Conservation (phyloP, 2,329 filamentous ascomycete genomes). For the Phialemoniopsis sp. region DNA sequence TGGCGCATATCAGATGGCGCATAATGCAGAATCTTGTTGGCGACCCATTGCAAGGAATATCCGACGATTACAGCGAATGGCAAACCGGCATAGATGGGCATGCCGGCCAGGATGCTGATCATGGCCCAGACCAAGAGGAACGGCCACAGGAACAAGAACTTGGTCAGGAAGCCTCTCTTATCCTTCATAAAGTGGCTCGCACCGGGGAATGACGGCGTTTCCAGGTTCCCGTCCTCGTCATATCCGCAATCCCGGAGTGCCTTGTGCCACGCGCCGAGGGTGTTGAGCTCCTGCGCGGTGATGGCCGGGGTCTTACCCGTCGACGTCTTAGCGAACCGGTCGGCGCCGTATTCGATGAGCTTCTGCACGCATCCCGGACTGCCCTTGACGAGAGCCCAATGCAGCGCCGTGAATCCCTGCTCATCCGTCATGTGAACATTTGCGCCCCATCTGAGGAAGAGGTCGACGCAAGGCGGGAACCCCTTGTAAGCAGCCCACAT, state of each 20-base stretch:
- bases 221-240: conserved; percentile 65
- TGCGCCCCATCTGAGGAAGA: conserved; percentile 92
- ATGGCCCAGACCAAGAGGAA: conserved; percentile 70
- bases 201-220: conserved; percentile 65
- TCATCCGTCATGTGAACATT: conserved; percentile 89
- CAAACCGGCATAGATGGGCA: conserved; percentile 72
- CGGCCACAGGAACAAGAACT: conserved; percentile 88
- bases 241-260: conserved; percentile 18
- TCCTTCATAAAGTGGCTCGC: conserved; percentile 73
- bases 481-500: conserved; percentile 99
- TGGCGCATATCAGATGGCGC: conserved; percentile 84
- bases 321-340: conserved; percentile 84
- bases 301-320: conserved; percentile 86
- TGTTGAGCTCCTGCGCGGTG: conserved; percentile 89
- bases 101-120: conserved; percentile 67
- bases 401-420: conserved; percentile 87
- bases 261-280: conserved; percentile 52
- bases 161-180: conserved; percentile 70
- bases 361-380: conserved; percentile 87
- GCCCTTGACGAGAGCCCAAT: conserved; percentile 96
- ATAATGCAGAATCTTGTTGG: conserved; percentile 73
- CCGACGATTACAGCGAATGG: conserved; percentile 63
- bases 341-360: conserved; percentile 90
- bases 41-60: conserved; percentile 72
- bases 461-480: conserved; percentile 83